phyloP scores from a whole-genome alignment of 768 basidiomycete species.

The Tephrocybe sp. region DNA sequence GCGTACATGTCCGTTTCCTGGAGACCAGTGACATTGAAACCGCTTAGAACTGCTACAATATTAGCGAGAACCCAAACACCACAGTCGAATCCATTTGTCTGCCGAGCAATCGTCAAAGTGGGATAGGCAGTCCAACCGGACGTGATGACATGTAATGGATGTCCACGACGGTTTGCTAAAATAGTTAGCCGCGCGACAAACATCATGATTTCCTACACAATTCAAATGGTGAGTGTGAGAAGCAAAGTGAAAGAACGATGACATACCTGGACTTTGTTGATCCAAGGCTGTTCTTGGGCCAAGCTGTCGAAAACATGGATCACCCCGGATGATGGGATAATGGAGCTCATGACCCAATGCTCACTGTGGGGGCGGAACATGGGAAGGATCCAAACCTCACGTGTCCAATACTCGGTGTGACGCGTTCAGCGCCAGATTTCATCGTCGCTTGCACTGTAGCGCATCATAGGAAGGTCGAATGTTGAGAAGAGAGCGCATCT shows the following conservation, averaged over 20 bases:
- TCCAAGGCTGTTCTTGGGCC: constrained; percentile 8
- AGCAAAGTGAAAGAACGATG: not conserved
- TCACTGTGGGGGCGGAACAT: constrained; percentile 24
- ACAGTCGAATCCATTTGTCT: constrained; percentile 1
- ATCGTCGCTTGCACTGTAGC: constrained; percentile 14
- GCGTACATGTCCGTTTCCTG: not conserved
- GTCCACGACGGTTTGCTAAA: not conserved
- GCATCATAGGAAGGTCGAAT: constrained; percentile 6
- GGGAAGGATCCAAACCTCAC: constrained; percentile 33
- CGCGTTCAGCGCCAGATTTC: constrained; percentile 21
- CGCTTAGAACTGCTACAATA: not conserved
- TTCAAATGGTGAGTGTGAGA: not conserved
- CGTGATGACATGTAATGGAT: not conserved
- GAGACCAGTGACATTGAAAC: not conserved
- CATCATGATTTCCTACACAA: constrained; percentile 1
- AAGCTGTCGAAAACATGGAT: constrained; percentile 34
- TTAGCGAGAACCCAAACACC: not conserved
- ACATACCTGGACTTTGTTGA: not conserved
- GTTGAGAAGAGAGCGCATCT: not conserved
- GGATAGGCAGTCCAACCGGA: not conserved
- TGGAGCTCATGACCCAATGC: constrained; percentile 35
- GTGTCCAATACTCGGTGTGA: constrained; percentile 28
- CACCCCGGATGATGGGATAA: constrained; percentile 10
- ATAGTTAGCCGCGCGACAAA: not conserved
- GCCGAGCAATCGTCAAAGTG: not conserved